Evolutionary conservation across 805 yeast species (phyloP).

Genomic region (Spathaspora boniae): DNA sequence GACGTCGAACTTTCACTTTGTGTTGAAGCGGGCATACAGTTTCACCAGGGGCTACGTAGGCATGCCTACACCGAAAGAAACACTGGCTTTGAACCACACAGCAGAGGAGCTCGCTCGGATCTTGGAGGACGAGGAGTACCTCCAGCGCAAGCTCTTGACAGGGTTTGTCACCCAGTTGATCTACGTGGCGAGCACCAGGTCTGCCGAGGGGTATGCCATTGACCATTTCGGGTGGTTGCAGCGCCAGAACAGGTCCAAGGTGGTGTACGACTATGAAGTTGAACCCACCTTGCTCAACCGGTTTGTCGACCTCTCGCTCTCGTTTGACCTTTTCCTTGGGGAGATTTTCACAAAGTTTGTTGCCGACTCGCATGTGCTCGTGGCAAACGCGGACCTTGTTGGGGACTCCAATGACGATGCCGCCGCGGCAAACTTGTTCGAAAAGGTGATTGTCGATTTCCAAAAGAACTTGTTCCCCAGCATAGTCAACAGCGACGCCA

Average conservation of each 20-base stretch:
- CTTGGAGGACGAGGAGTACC: constrained; percentile 52
- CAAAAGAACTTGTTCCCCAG: constrained; percentile 30
- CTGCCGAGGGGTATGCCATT: constrained; percentile 20
- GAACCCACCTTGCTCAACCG: no score
- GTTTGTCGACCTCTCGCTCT: constrained; percentile 42
- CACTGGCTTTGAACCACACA: no score
- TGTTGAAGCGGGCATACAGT: constrained; percentile 57
- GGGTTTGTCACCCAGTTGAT: constrained; percentile 56
- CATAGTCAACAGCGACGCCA: constrained; percentile 23
- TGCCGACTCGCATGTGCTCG: constrained; percentile 38
- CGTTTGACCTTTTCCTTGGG: constrained; percentile 65
- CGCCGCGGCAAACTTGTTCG: constrained; percentile 37
- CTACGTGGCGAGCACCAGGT: constrained; percentile 26
- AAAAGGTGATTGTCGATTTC: constrained; percentile 37
- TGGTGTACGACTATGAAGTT: constrained; percentile 7
- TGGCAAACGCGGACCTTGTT: constrained; percentile 26
- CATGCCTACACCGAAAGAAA: constrained; percentile 40
- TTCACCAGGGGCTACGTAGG: constrained; percentile 50
- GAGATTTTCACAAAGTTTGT: constrained; percentile 33
- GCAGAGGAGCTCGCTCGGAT: constrained; percentile 37
- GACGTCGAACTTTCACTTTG: constrained; percentile 33
- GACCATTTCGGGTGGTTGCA: constrained; percentile 23
- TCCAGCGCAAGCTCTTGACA: constrained; percentile 65
- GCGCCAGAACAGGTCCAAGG: constrained; percentile 7
- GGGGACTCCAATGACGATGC: constrained; percentile 15